Conservation (phyloP, 768 basidiomycete genomes). For the Zangia roseola region DNA sequence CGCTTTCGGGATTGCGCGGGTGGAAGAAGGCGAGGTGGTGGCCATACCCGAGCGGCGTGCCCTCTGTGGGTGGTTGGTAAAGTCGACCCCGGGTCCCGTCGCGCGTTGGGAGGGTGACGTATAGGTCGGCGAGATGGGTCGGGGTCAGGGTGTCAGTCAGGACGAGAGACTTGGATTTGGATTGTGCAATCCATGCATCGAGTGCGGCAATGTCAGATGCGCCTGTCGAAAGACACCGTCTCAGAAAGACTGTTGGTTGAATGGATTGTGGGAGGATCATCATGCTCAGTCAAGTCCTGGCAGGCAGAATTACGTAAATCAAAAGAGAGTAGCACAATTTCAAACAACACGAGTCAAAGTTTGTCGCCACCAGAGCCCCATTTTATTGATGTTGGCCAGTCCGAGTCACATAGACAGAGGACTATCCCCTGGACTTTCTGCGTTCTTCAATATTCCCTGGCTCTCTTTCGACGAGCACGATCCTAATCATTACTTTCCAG, state of each 20-base stretch:
- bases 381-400: no score
- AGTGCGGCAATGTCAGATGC: conserved; percentile 27
- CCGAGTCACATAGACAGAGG: no score
- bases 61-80: conserved; percentile 40
- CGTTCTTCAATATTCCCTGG: no score
- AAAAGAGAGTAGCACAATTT: no score
- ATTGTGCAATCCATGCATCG: conserved; percentile 53
- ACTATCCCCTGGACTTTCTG: no score
- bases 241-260: background rate
- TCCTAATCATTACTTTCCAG: no score
- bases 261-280: background rate
- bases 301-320: no score
- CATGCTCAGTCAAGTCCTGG: no score
- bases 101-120: conserved; percentile 70
- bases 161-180: conserved; percentile 46
- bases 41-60: conserved; percentile 51
- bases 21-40: conserved; percentile 79
- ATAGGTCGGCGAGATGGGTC: conserved; percentile 63
- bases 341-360: no score
- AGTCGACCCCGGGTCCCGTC: conserved; percentile 50
- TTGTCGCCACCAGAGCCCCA: no score
- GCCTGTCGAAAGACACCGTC: conserved; percentile 15
- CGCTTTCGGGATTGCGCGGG: conserved; percentile 53
- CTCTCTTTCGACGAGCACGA: no score
- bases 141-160: conserved; percentile 50